A percentile compares a stretch with the other conserved stretches of the same genome.
These are phyloP conservation scores for Avicennia marina DNA, from an alignment of 257 asterid species.

Conservation along the genomic window DNA sequence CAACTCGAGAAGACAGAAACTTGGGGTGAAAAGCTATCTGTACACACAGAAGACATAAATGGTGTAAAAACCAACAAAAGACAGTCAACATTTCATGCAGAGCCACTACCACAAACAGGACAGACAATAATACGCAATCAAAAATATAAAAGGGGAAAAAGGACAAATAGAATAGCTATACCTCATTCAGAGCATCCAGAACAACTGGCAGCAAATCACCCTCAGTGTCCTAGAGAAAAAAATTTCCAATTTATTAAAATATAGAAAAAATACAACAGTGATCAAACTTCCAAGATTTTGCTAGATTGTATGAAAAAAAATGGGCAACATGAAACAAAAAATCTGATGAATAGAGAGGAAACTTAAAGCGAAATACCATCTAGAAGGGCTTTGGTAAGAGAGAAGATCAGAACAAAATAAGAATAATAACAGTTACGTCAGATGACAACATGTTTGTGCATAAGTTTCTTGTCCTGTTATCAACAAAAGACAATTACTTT, in stretches of 20 bases:
- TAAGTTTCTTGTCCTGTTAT: background rate
- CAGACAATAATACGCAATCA: background rate
- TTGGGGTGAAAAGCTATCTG: slow-evolving; percentile 97
- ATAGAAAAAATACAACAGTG: slow-evolving; percentile 18
- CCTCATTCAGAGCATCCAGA: slow-evolving; percentile 98
- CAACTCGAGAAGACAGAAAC: slow-evolving; percentile 90
- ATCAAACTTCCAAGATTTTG: background rate
- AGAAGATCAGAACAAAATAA: background rate
- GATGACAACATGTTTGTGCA: too few species aligned
- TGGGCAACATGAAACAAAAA: background rate
- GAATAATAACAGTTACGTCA: too few species aligned
- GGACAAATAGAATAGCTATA: slow-evolving; percentile 18
- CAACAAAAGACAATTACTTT: background rate
- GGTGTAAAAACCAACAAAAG: background rate
- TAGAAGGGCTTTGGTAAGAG: background rate
- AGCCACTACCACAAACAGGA: slow-evolving; percentile 8
- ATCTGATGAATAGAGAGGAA: slow-evolving; percentile 4
- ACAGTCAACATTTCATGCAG: background rate
- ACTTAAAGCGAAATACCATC: slow-evolving; percentile 1
- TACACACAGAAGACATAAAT: slow-evolving; percentile 12
- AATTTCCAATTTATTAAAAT: slow-evolving; percentile 18
- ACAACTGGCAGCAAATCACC: slow-evolving; percentile 91
- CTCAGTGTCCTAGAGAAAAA: slow-evolving; percentile 69
- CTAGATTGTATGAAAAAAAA: too few species aligned
- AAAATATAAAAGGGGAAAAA: background rate